Evolutionary conservation across 257 asterid species (phyloP).

Genomic region (Nicotiana paniculata): DNA sequence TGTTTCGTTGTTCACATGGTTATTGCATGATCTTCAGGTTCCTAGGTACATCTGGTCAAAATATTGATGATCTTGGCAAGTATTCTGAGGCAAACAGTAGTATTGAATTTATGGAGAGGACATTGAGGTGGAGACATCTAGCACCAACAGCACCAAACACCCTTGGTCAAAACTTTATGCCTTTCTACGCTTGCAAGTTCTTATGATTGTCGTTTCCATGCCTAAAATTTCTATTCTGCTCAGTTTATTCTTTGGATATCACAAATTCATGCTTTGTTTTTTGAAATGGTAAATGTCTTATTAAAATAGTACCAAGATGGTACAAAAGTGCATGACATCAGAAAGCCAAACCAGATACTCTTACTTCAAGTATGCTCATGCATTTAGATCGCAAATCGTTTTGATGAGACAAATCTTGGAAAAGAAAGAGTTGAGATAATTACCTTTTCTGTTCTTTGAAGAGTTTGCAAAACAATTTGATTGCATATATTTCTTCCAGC

Average conservation of each 20-base stretch:
- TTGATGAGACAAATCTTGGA: not conserved
- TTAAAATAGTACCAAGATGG: too few species aligned
- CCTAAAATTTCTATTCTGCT: not conserved
- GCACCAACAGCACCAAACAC: conserved; percentile 98
- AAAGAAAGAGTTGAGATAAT: not conserved
- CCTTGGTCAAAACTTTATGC: conserved; percentile 49
- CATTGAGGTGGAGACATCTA: conserved; percentile 92
- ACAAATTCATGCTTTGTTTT: not conserved
- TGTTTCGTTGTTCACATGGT: not conserved
- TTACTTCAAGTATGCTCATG: not conserved
- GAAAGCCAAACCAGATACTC: too few species aligned
- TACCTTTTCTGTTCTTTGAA: not conserved
- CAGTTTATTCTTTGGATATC: not conserved
- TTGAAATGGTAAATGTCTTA: too few species aligned
- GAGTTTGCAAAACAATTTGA: not conserved
- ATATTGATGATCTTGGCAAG: conserved; percentile 77
- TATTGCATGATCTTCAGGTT: conserved; percentile 44
- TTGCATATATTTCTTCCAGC: not conserved
- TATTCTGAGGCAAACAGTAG: conserved; percentile 66
- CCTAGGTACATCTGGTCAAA: conserved; percentile 96
- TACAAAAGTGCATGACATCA: too few species aligned
- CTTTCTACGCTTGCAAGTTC: not conserved
- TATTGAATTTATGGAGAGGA: conserved; percentile 82
- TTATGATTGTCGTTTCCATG: not conserved
- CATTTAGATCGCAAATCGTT: not conserved